These are phyloP conservation scores for Leptodontidium sp. DNA, from an alignment of 2,329 filamentous ascomycete species.

Conservation along the genomic window DNA sequence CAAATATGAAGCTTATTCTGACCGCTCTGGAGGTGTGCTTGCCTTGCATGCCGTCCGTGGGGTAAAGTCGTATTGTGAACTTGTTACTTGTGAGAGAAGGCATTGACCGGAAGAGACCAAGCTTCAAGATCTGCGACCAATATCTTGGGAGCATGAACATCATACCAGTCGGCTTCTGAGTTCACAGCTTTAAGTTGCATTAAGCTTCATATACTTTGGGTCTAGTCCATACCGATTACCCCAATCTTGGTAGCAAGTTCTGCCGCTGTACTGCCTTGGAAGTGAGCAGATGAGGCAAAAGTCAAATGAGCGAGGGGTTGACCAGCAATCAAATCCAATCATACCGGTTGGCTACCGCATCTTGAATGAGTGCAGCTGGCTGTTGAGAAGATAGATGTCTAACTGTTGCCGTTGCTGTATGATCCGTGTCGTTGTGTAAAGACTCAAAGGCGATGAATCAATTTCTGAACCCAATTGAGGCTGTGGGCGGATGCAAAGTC, in stretches of 20 bases:
- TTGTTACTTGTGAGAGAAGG: background rate
- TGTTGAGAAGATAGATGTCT: background rate
- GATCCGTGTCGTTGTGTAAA: background rate
- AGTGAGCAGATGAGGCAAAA: too few relatives aligned
- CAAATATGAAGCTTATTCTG: background rate
- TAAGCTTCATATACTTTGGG: background rate
- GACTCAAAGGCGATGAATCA: too few relatives aligned
- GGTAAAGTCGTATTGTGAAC: background rate
- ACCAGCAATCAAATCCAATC: background rate
- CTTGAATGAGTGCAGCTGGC: background rate
- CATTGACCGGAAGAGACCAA: conserved; percentile 11
- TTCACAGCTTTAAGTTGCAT: background rate
- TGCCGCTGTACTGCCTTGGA: background rate
- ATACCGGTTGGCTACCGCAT: background rate
- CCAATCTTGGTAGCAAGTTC: background rate
- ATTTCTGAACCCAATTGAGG: background rate
- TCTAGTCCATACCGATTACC: background rate
- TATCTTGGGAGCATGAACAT: background rate
- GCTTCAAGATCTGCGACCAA: conserved; percentile 14
- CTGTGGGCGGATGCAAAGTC: background rate
- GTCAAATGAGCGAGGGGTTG: too few relatives aligned
- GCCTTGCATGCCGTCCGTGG: background rate
- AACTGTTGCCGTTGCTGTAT: background rate
- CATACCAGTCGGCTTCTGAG: background rate
- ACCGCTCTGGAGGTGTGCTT: background rate